Evolutionary conservation across 1,139 yeast species (phyloP).

Genomic region (Kodamaea fungicola): DNA sequence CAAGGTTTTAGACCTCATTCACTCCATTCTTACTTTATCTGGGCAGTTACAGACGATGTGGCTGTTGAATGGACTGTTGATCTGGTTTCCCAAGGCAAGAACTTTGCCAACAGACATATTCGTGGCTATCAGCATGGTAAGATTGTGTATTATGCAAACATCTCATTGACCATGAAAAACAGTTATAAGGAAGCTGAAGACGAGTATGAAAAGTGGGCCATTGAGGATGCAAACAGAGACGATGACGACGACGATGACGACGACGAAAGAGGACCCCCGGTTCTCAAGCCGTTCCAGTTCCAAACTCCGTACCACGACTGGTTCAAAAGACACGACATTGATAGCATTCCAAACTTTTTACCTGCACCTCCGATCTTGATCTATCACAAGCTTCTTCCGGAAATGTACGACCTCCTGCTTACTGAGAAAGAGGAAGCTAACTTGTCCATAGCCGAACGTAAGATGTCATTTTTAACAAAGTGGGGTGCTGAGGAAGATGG

Average conservation of each 20-base stretch:
- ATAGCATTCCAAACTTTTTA: slow-evolving; percentile 16
- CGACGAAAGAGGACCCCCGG: slow-evolving; percentile 23
- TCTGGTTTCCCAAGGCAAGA: slow-evolving; percentile 50
- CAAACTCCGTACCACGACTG: slow-evolving; percentile 36
- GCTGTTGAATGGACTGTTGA: slow-evolving; percentile 20
- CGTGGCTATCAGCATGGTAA: slow-evolving; percentile 52
- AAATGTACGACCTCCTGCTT: slow-evolving; percentile 26
- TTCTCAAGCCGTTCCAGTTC: slow-evolving; percentile 32
- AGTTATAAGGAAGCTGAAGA: slow-evolving; percentile 20
- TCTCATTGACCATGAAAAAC: slow-evolving; percentile 46
- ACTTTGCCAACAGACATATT: slow-evolving; percentile 56
- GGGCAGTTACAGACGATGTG: slow-evolving; percentile 19
- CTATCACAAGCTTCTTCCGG: slow-evolving; percentile 39
- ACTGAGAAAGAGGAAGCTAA: slow-evolving; percentile 25
- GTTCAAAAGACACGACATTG: slow-evolving; percentile 17
- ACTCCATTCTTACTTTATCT: slow-evolving; percentile 38
- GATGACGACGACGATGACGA: slow-evolving; percentile 24
- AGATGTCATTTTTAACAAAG: slow-evolving; percentile 40
- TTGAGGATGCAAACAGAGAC: slow-evolving; percentile 8
- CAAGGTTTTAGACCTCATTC: slow-evolving; percentile 40
- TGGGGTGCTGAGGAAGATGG: slow-evolving; percentile 25
- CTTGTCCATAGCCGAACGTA: slow-evolving; percentile 31
- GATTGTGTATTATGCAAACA: slow-evolving; percentile 49
- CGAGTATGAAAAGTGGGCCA: slow-evolving; percentile 24
- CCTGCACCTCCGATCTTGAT: slow-evolving; percentile 17